phyloP scores from a whole-genome alignment of 345 rosid genomes.

The Syzygium grande region DNA sequence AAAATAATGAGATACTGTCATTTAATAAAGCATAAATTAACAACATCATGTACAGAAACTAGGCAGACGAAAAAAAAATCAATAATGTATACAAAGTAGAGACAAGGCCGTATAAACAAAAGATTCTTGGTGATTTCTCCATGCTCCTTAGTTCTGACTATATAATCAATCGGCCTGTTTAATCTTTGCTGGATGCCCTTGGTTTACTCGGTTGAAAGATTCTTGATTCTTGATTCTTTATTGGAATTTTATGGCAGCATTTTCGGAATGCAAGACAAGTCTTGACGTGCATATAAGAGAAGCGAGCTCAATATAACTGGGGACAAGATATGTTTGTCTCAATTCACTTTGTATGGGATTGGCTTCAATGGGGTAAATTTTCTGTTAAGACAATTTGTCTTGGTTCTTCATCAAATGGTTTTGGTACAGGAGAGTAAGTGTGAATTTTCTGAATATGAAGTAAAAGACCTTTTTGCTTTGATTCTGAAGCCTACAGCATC shows the following conservation, averaged over 20 bases:
- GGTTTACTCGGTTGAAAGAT: background rate
- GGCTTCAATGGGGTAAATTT: background rate
- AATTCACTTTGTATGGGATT: background rate
- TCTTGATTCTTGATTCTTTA: background rate
- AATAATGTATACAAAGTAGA: background rate
- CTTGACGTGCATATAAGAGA: background rate
- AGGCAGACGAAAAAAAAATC: background rate
- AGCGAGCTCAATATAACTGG: background rate
- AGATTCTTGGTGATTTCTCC: background rate
- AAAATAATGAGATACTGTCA: background rate
- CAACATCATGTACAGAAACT: background rate
- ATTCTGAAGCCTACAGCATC: background rate
- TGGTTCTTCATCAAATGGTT: background rate
- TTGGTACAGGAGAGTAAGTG: background rate
- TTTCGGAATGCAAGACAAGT: background rate
- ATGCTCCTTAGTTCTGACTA: background rate
- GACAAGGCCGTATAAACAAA: background rate
- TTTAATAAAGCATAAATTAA: background rate
- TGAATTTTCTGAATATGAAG: background rate
- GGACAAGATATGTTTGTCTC: background rate
- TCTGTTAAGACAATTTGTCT: background rate
- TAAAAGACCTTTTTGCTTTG: background rate
- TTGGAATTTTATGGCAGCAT: background rate
- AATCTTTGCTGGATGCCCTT: background rate
- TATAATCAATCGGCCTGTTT: background rate